Evolutionary conservation across 1,284 basidiomycete species (phyloP).

Genomic region (Polyporus tsugae): DNA sequence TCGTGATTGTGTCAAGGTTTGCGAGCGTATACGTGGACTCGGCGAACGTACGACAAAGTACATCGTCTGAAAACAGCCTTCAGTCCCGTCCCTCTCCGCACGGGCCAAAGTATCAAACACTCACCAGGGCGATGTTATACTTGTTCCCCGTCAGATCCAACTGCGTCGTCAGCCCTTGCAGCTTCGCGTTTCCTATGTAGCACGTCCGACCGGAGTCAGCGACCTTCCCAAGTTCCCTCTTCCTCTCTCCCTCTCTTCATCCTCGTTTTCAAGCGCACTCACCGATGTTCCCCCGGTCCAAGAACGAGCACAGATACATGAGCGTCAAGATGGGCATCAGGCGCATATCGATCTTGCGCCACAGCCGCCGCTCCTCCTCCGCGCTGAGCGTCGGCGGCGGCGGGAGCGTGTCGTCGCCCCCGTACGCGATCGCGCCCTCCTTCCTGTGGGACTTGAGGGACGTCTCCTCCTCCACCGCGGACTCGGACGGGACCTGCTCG

Average conservation of each 20-base stretch:
- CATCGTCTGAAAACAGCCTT: conserved; percentile 58
- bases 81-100: neutral
- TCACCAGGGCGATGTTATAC: conserved; percentile 74
- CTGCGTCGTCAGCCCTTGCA: conserved; percentile 64
- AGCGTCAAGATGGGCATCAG: conserved; percentile 71
- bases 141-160: conserved; percentile 62
- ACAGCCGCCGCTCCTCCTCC: conserved; percentile 64
- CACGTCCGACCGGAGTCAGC: neutral
- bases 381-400: conserved; percentile 55
- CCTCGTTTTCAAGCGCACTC: conserved; percentile 30
- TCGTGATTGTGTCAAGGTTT: neutral
- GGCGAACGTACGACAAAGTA: conserved; percentile 64
- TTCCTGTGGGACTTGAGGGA: conserved; percentile 15
- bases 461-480: conserved; percentile 18
- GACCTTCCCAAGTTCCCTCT: neutral
- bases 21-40: neutral
- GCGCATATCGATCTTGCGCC: conserved; percentile 69
- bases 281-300: conserved; percentile 60
- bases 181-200: conserved; percentile 64
- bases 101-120: conserved; percentile 21
- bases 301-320: conserved; percentile 71
- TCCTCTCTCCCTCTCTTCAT: neutral
- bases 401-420: conserved; percentile 45
- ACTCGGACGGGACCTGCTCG: conserved; percentile 23
- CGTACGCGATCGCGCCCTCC: conserved; percentile 27